These are phyloP conservation scores for Fusarium kyushuense DNA, from an alignment of 2,329 filamentous ascomycete genomes.

Conservation along the genomic window DNA sequence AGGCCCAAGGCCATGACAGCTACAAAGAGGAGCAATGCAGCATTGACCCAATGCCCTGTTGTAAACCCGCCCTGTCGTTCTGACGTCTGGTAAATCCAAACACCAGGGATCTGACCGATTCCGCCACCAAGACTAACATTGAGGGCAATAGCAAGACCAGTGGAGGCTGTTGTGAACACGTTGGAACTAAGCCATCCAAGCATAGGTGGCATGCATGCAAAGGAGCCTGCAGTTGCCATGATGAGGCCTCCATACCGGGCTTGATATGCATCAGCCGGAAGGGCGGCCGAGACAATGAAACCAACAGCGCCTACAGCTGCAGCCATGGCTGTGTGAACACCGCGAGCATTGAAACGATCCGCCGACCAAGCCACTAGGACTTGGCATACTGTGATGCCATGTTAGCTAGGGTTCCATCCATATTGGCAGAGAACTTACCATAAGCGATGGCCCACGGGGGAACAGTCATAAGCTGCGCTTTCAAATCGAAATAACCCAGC, in stretches of 20 bases:
- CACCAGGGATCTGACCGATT: conserved; percentile 76
- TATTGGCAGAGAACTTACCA: conserved; percentile 49
- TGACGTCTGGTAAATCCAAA: conserved; percentile 78
- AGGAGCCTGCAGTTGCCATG: conserved; percentile 73
- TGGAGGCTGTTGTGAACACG: conserved; percentile 72
- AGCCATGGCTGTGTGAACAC: conserved; percentile 57
- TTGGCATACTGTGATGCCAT: conserved; percentile 51
- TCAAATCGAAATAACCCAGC: conserved; percentile 62
- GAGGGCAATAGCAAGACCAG: conserved; percentile 76
- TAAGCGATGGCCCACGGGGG: conserved; percentile 74
- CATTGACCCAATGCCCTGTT: conserved; percentile 77
- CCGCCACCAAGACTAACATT: conserved; percentile 76
- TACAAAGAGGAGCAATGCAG: conserved; percentile 69
- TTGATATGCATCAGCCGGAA: conserved; percentile 70
- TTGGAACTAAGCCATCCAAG: conserved; percentile 79
- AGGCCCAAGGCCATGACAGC: conserved; percentile 66
- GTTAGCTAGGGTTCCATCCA: conserved; percentile 8
- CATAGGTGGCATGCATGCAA: conserved; percentile 76
- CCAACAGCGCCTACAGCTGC: conserved; percentile 60
- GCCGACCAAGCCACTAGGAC: conserved; percentile 67
- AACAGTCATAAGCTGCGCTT: conserved; percentile 74
- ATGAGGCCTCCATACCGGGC: conserved; percentile 77
- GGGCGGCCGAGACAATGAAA: conserved; percentile 71
- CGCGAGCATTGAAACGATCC: conserved; percentile 70
- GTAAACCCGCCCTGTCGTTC: conserved; percentile 73